Base-by-base conservation (phyloP, 495 filamentous ascomycete species). In the Neurospora sp. region DNA sequence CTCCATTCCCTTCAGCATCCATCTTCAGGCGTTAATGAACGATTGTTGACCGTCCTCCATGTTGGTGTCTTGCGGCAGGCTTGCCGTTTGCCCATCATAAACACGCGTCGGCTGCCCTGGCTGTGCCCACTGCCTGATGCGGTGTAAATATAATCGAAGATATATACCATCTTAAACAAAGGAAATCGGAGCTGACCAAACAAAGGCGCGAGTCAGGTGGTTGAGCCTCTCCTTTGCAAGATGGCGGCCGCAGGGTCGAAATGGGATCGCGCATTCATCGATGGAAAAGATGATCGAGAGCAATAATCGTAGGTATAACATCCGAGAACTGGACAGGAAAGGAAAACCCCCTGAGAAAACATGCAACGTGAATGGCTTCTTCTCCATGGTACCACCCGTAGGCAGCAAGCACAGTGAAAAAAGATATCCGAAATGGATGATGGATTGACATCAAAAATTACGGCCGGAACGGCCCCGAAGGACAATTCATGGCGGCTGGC, bases 391-490 rank as follows among this genome's bases (percentile, higher is more conserved):
- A 38, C 75, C 27, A 72, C 75, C 53, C 20, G 14, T n/a, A 5
- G 69, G 73, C 75, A 70, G 68, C 70, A 68, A 44, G 27, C 75
- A 74, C 41, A 76, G 73, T 44, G 75, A 76, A 76, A 76, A 76
- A 68, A 41, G 11, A 42, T 72, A 40, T 73, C 69, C 72, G 69
- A 69, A 73, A 38, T 53, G 53, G 53, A 72, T 65, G 27, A 65
- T 18, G 53, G 53, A 37, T 65, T 65, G 69, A 74, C 69, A 76
- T 69, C 75, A 76, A 74, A 76, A 76, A 76, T 76, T 76, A 39
- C 73, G 73, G 74, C 73, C 73, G 73, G 70, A 74, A 76, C 75
- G 73, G 75, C 70, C 75, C 75, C 75, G 75, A 76, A 76, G 75
- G 75, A 69, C 75, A 76, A 76, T 76, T 74, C 70, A 76, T 74